Base-by-base conservation (phyloP, 345 rosid species). In the Ailanthus altissimus region DNA sequence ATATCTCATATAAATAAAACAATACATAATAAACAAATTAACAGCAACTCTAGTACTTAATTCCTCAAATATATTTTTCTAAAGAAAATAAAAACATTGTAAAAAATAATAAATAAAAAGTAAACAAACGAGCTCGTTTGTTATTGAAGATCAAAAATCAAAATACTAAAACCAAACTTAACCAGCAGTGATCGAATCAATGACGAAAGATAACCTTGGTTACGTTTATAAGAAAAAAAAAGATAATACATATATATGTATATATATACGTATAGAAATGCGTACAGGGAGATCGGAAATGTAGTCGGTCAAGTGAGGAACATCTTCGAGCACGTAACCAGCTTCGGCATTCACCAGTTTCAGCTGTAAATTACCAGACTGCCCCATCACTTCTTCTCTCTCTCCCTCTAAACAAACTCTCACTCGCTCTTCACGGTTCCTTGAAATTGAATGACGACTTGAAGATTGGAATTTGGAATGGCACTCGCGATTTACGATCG, bases 301-400 rank as follows among this genome's bases (percentile, higher is more conserved):
- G 86, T 89, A 94, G 86, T 94, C 97, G 65, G 81, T 78, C 46
- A 91, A 66, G 60, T 93, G 97, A 84, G 94, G 96, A 72, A 93
- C 90, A 76, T 91, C 94, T 85, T 93, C 91, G 77, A 93, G 94
- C 1, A 90, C 85, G 67, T 86, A 93, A 59, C 98, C 97, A 58
- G 80, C 88, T 16, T 75, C 76, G 36, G 93, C 94, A 40, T 81
- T 46, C 49, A 85, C 85, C 72, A 83, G 12, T 80, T 87, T 89
- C 43, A 72, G 76, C 38, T 75, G 68, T 64, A 43, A 26, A 25
- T 13, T 26, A 23, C 42, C 18, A 12, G 78, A 75, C 36, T 80
- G 60, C 49, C 12, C 80, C 80, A 73, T 83, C 36, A 18, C 5
- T 67, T 74, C 61, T 64, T 60, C 40, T 45, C 66, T 8, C 15